phyloP scores from a whole-genome alignment of 371 early-diverging fungal species.

The Lichtheimia ornata region DNA sequence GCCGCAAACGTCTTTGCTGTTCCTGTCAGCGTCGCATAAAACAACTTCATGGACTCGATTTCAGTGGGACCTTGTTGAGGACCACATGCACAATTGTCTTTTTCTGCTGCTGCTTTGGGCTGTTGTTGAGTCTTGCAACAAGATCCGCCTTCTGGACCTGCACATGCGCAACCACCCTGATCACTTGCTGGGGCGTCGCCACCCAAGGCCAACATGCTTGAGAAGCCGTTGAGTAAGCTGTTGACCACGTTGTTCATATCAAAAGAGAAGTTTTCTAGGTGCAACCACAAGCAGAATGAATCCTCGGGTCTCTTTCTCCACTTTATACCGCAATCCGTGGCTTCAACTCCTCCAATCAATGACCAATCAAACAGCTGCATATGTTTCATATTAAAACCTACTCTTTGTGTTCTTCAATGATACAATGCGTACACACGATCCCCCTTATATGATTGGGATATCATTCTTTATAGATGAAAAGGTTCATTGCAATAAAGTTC shows the following conservation, averaged over 20 bases:
- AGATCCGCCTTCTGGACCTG: slow-evolving; percentile 20
- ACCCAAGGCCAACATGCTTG: slow-evolving; percentile 47
- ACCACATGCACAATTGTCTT: background rate
- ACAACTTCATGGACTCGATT: slow-evolving; percentile 47
- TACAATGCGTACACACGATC: no score
- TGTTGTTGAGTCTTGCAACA: slow-evolving; percentile 28
- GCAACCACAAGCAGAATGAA: background rate
- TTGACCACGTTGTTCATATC: slow-evolving; percentile 44
- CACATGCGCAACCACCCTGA: slow-evolving; percentile 22
- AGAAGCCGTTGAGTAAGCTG: slow-evolving; percentile 42
- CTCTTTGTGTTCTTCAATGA: no score
- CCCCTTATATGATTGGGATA: no score
- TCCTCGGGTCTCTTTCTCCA: no score
- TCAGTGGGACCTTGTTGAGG: slow-evolving; percentile 17
- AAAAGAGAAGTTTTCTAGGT: background rate
- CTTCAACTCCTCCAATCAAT: background rate
- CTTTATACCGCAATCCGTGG: background rate
- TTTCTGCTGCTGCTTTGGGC: background rate
- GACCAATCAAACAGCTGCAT: no score
- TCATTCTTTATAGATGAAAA: no score
- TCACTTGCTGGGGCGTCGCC: slow-evolving; percentile 25
- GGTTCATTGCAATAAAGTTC: no score
- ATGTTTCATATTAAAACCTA: no score
- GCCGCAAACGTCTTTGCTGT: slow-evolving; percentile 51
- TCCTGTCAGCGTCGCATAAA: slow-evolving; percentile 52